Percentiles rank a stretch among this genome's conserved stretches.
These are phyloP conservation scores for Anisodus acutangulus DNA, from an alignment of 257 asterid genomes.

Conservation along the genomic window DNA sequence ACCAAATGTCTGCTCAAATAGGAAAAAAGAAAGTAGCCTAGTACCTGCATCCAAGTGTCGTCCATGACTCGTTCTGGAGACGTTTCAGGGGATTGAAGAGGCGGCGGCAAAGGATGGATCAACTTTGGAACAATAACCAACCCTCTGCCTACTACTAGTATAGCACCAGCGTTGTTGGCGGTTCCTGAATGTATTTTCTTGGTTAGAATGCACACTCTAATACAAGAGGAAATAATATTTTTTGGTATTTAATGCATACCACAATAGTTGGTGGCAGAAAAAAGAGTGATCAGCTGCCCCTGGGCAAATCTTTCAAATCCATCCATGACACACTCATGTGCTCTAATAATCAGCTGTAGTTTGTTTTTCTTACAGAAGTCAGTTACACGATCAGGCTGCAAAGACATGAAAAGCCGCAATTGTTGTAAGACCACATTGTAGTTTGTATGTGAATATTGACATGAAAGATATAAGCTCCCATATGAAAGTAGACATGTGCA, in stretches of 20 bases:
- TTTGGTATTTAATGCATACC: constrained; percentile 52
- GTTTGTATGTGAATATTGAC: constrained; percentile 10
- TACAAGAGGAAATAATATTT: constrained; percentile 12
- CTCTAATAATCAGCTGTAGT: constrained; percentile 89
- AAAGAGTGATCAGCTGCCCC: constrained; percentile 95
- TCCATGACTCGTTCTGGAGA: constrained; percentile 86
- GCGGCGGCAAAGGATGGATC: constrained; percentile 98
- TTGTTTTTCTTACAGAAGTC: constrained; percentile 96
- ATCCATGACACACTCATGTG: constrained; percentile 99
- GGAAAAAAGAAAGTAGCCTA: not conserved
- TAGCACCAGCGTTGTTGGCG: constrained; percentile 98
- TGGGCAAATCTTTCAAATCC: constrained; percentile 99
- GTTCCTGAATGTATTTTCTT: constrained; percentile 62
- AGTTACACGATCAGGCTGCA: constrained; percentile 98
- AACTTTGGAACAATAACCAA: constrained; percentile 88
- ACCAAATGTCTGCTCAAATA: not conserved
- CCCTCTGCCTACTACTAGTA: constrained; percentile 94
- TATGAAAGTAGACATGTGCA: constrained; percentile 4
- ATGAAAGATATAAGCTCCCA: not conserved
- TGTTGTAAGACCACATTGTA: not conserved
- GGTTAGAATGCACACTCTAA: constrained; percentile 34
- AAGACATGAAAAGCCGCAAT: not conserved
- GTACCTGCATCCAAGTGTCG: constrained; percentile 99
- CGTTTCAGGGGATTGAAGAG: constrained; percentile 89
- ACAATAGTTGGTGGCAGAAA: constrained; percentile 98